Evolutionary conservation across 495 filamentous ascomycete species (phyloP).

Genomic region (Aspergillus sparsus): DNA sequence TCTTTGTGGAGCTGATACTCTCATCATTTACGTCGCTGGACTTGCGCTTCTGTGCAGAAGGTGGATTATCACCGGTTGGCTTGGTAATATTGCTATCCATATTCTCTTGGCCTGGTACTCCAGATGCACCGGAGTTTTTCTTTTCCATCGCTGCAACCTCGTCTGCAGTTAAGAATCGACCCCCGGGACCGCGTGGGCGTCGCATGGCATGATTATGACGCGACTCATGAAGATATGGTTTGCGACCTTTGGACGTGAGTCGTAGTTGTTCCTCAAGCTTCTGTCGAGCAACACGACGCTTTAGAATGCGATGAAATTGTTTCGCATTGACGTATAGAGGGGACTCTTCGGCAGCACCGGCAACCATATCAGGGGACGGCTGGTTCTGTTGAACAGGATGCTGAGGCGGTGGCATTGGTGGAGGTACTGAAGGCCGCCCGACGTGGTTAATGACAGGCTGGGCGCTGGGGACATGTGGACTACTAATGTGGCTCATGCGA

Average conservation of each 20-base stretch:
- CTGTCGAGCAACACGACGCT: constrained; percentile 88
- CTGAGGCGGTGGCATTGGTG: constrained; percentile 51
- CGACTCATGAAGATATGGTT: constrained; percentile 98
- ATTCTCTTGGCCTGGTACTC: constrained; percentile 38
- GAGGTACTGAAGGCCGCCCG: constrained; percentile 48
- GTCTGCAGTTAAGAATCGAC: constrained; percentile 96
- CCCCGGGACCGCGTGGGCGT: constrained; percentile 90
- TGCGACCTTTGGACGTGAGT: constrained; percentile 90
- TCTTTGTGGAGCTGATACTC: constrained; percentile 44
- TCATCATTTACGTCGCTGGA: constrained; percentile 50
- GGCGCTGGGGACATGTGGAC: constrained; percentile 47
- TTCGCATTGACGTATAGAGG: constrained; percentile 98
- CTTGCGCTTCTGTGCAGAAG: constrained; percentile 52
- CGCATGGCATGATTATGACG: constrained; percentile 99
- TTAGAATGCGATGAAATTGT: constrained; percentile 96
- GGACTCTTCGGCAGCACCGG: constrained; percentile 80
- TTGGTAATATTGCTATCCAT: constrained; percentile 34
- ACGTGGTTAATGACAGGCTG: constrained; percentile 53
- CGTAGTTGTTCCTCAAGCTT: constrained; percentile 88
- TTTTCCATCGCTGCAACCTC: constrained; percentile 91
- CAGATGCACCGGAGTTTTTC: constrained; percentile 28
- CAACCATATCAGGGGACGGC: constrained; percentile 78
- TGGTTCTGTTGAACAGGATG: constrained; percentile 63
- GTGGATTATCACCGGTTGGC: constrained; percentile 25
- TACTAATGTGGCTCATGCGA: constrained; percentile 54